These are phyloP conservation scores for Teratosphaeriaceae sp. DNA, from an alignment of 2,329 filamentous ascomycete genomes.

Conservation along the genomic window DNA sequence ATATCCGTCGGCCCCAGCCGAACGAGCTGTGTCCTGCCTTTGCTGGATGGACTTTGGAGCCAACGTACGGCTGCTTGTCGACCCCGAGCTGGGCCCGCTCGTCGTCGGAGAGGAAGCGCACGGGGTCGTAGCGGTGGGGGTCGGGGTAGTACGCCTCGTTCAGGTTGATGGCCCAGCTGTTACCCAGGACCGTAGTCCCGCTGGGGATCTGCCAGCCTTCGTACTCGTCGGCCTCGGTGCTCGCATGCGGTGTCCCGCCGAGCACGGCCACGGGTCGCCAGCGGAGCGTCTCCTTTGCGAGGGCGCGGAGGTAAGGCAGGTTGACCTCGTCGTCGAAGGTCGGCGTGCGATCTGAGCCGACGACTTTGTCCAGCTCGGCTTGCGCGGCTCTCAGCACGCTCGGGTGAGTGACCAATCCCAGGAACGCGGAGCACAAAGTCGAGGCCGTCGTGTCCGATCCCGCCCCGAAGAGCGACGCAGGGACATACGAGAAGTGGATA, in stretches of 20 bases:
- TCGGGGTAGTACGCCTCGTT: constrained; percentile 16
- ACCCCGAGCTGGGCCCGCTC: constrained; percentile 22
- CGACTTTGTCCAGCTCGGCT: constrained; percentile 28
- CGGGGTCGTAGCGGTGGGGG: constrained; percentile 36
- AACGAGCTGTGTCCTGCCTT: constrained; percentile 23
- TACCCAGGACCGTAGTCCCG: constrained; percentile 26
- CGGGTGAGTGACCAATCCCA: constrained; percentile 22
- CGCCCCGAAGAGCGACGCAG: constrained; percentile 27
- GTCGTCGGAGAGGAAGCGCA: constrained; percentile 30
- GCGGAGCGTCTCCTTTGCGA: constrained; percentile 30
- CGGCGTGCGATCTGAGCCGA: constrained; percentile 39
- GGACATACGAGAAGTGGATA: constrained; percentile 27
- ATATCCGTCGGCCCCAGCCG: constrained; percentile 26
- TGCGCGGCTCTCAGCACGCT: constrained; percentile 15
- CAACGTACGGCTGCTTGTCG: constrained; percentile 17
- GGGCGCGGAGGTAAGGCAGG: constrained; percentile 26
- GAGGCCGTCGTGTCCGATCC: constrained; percentile 26
- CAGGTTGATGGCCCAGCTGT: constrained; percentile 38
- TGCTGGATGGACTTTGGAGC: too few species aligned
- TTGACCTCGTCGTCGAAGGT: constrained; percentile 28
- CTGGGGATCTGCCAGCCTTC: constrained; percentile 37
- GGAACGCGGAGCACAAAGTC: constrained; percentile 24
- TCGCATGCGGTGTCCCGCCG: constrained; percentile 28
- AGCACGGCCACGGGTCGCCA: constrained; percentile 27
- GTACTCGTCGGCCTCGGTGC: constrained; percentile 29